phyloP scores from a whole-genome alignment of 2,329 filamentous ascomycete species.

The Sporothrix pallida region DNA sequence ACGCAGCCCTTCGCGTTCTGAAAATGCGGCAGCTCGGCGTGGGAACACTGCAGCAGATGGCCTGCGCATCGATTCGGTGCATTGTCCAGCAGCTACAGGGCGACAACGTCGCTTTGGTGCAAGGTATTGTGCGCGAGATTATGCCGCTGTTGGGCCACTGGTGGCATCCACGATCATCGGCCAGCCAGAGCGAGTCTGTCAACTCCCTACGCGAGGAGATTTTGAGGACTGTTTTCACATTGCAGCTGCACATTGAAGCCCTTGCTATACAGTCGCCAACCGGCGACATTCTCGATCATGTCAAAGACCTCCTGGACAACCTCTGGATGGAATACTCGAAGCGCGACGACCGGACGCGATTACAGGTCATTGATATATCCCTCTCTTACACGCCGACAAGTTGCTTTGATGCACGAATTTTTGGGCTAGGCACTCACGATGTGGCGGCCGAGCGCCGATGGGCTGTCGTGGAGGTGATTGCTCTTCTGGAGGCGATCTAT shows the following conservation, averaged over 20 bases:
- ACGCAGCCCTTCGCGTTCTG: conserved; percentile 65
- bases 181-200: conserved; percentile 58
- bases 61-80: conserved; percentile 77
- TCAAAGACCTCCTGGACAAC: conserved; percentile 71
- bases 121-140: conserved; percentile 63
- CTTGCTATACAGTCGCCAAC: conserved; percentile 54
- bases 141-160: conserved; percentile 74
- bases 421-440: conserved; percentile 61
- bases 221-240: conserved; percentile 71
- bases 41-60: conserved; percentile 70
- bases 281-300: conserved; percentile 49
- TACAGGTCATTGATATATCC: conserved; percentile 78
- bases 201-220: conserved; percentile 76
- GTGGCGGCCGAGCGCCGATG: conserved; percentile 63
- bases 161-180: conserved; percentile 74
- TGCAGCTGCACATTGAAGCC: conserved; percentile 67
- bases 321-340: conserved; percentile 80
- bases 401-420: conserved; percentile 56
- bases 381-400: conserved; percentile 57
- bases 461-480: conserved; percentile 64
- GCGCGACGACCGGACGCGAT: conserved; percentile 70
- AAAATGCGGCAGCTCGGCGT: conserved; percentile 62
- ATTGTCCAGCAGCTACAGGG: conserved; percentile 69
- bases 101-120: conserved; percentile 70
- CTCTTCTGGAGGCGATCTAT: conserved; percentile 60